phyloP scores from a whole-genome alignment of 164 flowering plant species.

The Annona squamosa region DNA sequence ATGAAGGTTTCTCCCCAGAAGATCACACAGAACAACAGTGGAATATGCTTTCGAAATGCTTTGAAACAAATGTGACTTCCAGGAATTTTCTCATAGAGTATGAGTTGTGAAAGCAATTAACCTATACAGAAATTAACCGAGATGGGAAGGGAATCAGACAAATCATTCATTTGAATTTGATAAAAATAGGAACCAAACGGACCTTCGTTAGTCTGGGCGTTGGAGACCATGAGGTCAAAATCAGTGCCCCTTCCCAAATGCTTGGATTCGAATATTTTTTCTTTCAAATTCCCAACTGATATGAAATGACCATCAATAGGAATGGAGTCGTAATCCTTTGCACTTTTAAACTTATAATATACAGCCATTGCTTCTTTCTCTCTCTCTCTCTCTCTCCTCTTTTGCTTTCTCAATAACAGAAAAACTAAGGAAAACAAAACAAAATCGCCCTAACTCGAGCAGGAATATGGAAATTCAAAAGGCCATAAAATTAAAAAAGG shows the following conservation, averaged over 20 bases:
- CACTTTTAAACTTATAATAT: constrained; percentile 98
- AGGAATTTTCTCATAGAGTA: neutral
- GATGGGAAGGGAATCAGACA: neutral
- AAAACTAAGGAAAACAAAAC: neutral
- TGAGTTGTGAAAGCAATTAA: neutral
- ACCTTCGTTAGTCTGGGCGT: constrained; percentile 98
- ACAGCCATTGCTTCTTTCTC: constrained; percentile 56
- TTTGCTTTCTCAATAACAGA: constrained; percentile 1
- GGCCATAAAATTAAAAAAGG: constrained; percentile 6
- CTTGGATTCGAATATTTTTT: constrained; percentile 96
- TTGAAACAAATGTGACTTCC: neutral
- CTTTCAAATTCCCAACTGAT: constrained; percentile 83
- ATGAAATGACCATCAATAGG: constrained; percentile 92
- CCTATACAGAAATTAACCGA: neutral
- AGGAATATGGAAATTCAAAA: neutral
- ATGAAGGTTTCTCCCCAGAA: neutral
- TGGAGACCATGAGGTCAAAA: constrained; percentile 92
- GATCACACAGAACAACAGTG: neutral
- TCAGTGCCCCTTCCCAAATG: constrained; percentile 96
- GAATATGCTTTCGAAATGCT: neutral
- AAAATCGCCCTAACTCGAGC: constrained; percentile 7
- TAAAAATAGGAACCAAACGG: constrained; percentile 30
- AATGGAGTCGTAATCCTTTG: constrained; percentile 91
- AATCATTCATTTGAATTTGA: neutral
- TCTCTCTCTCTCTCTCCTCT: constrained; percentile 2